These are phyloP conservation scores for Lineolata rhizophorae DNA, from an alignment of 495 filamentous ascomycete genomes.

Conservation along the genomic window DNA sequence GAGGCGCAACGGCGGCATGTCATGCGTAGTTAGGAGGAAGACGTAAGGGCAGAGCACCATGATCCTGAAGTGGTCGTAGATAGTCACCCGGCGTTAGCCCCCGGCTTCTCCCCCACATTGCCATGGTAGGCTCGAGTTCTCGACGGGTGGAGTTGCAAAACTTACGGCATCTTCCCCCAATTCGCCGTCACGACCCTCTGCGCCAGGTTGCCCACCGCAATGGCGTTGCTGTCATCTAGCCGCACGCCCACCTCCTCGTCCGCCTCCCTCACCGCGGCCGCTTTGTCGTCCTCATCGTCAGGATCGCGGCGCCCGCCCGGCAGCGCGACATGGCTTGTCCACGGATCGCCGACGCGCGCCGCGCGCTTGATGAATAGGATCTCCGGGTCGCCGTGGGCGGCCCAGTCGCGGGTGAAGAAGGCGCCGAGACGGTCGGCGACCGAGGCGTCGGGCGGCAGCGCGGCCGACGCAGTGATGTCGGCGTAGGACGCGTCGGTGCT, in stretches of 20 bases:
- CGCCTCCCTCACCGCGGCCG: slow-evolving; percentile 46
- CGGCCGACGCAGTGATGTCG: slow-evolving; percentile 10
- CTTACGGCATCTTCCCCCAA: slow-evolving; percentile 49
- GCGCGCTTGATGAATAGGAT: slow-evolving; percentile 60
- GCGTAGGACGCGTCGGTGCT: slow-evolving; percentile 7
- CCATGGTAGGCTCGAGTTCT: too few species aligned
- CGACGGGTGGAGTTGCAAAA: slow-evolving; percentile 1
- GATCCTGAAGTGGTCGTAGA: slow-evolving; percentile 23
- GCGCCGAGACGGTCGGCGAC: slow-evolving; percentile 24
- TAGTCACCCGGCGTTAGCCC: slow-evolving; percentile 1
- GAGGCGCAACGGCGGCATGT: slow-evolving; percentile 34
- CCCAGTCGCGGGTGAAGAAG: slow-evolving; percentile 54
- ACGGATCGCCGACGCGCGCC: slow-evolving; percentile 45
- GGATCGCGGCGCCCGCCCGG: slow-evolving; percentile 55
- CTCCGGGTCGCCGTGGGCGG: slow-evolving; percentile 51
- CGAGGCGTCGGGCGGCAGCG: background rate
- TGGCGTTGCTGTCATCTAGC: slow-evolving; percentile 27
- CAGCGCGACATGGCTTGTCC: slow-evolving; percentile 55
- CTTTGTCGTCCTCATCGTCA: slow-evolving; percentile 40
- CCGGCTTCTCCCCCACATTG: background rate
- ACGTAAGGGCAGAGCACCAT: slow-evolving; percentile 66
- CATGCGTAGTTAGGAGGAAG: slow-evolving; percentile 36
- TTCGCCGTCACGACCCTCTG: slow-evolving; percentile 51
- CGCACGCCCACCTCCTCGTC: slow-evolving; percentile 52
- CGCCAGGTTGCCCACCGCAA: slow-evolving; percentile 45